phyloP scores from a whole-genome alignment of 495 filamentous ascomycete species.

The Chaetomidium leptoderma region DNA sequence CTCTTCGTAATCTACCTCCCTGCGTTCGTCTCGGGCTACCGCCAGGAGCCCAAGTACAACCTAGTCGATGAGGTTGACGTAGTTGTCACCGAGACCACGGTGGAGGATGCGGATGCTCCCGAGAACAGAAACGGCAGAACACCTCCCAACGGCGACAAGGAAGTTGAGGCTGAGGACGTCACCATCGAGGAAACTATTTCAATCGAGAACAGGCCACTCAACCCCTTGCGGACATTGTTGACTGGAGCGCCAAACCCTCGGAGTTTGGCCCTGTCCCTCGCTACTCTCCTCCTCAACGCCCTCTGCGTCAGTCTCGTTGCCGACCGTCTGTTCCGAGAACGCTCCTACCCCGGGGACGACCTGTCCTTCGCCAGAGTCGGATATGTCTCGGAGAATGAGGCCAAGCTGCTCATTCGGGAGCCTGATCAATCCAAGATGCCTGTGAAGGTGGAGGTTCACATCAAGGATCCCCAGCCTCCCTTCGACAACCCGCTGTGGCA shows the following conservation, averaged over 20 bases:
- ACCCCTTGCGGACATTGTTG: slow-evolving; percentile 58
- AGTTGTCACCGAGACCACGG: slow-evolving; percentile 50
- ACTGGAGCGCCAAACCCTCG: slow-evolving; percentile 71
- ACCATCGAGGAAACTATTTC: slow-evolving; percentile 51
- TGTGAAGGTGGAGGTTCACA: slow-evolving; percentile 57
- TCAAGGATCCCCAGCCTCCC: slow-evolving; percentile 44
- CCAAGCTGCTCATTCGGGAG: slow-evolving; percentile 79
- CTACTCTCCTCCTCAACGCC: slow-evolving; percentile 67
- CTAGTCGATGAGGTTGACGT: slow-evolving; percentile 60
- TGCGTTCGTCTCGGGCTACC: slow-evolving; percentile 57
- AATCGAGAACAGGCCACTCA: slow-evolving; percentile 35
- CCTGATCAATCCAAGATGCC: slow-evolving; percentile 71
- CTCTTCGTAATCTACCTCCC: slow-evolving; percentile 69
- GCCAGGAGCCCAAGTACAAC: slow-evolving; percentile 54
- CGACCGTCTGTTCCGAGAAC: slow-evolving; percentile 70
- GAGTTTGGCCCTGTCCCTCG: slow-evolving; percentile 50
- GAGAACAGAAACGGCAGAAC: slow-evolving; percentile 24
- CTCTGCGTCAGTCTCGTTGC: slow-evolving; percentile 59
- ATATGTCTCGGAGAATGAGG: slow-evolving; percentile 75
- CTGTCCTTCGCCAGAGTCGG: slow-evolving; percentile 80
- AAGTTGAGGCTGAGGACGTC: slow-evolving; percentile 43
- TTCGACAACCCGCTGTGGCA: slow-evolving; percentile 58
- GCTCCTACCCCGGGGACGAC: slow-evolving; percentile 65
- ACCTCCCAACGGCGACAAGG: slow-evolving; percentile 4
- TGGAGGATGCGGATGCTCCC: slow-evolving; percentile 26